Percentiles rank a stretch among this genome's conserved stretches.
These are phyloP conservation scores for Geotrichum europaeum DNA, from an alignment of 1,139 yeast genomes.

Conservation along the genomic window DNA sequence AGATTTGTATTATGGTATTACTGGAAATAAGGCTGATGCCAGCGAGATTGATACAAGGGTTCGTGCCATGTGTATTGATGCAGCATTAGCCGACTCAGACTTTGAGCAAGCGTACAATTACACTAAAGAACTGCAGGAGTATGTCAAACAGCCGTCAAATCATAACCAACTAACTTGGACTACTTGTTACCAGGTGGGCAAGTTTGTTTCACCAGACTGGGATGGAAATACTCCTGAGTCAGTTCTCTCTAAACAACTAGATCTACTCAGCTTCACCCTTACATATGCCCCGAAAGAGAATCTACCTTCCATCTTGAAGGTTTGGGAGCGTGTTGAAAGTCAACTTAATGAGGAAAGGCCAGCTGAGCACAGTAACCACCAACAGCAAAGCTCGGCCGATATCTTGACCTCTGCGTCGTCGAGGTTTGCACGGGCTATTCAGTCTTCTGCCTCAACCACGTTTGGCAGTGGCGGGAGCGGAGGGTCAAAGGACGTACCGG, in stretches of 20 bases:
- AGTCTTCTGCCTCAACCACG: constrained; percentile 25
- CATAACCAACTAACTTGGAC: constrained; percentile 42
- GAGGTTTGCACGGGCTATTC: constrained; percentile 24
- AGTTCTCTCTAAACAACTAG: constrained; percentile 39
- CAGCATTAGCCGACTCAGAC: constrained; percentile 49
- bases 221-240: constrained; percentile 29
- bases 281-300: constrained; percentile 35
- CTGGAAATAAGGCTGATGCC: constrained; percentile 16
- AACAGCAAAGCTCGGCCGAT: background rate
- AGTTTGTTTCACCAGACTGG: constrained; percentile 48
- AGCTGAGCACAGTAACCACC: background rate
- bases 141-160: background rate
- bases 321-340: constrained; percentile 32
- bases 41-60: constrained; percentile 36
- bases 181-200: constrained; percentile 54
- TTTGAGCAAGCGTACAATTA: constrained; percentile 41
- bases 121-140: constrained; percentile 3
- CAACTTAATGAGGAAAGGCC: constrained; percentile 2
- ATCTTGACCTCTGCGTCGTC: constrained; percentile 15
- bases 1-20: constrained; percentile 22
- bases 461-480: constrained; percentile 7
- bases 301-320: constrained; percentile 29
- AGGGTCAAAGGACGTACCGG: background rate
- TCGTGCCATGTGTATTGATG: constrained; percentile 49
- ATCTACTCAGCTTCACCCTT: constrained; percentile 42